phyloP scores from a whole-genome alignment of 1,284 basidiomycete genomes.

The Papiliotrema nemorosa region DNA sequence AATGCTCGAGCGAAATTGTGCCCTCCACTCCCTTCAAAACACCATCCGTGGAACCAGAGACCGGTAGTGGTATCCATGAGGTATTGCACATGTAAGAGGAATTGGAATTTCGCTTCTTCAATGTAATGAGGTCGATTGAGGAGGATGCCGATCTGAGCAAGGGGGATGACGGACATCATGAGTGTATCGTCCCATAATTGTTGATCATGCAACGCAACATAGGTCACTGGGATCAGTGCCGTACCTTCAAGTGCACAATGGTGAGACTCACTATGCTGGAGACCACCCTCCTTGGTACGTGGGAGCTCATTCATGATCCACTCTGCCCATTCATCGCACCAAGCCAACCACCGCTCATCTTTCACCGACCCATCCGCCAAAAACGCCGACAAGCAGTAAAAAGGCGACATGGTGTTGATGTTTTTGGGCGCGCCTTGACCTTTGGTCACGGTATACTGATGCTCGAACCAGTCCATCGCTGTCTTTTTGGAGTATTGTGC shows the following conservation, averaged over 20 bases:
- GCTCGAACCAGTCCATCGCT: slow-evolving; percentile 58
- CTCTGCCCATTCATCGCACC: slow-evolving; percentile 62
- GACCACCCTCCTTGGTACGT: slow-evolving; percentile 56
- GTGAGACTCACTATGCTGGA: slow-evolving; percentile 56
- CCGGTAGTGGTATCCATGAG: slow-evolving; percentile 39
- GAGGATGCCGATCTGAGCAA: slow-evolving; percentile 62
- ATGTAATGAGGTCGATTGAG: slow-evolving; percentile 58
- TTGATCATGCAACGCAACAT: slow-evolving; percentile 56
- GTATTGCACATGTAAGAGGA: slow-evolving; percentile 53
- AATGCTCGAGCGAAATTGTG: slow-evolving; percentile 56
- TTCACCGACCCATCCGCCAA: slow-evolving; percentile 27
- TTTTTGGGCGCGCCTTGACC: slow-evolving; percentile 60
- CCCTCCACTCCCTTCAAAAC: slow-evolving; percentile 21
- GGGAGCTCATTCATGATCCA: slow-evolving; percentile 64
- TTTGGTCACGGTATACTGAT: slow-evolving; percentile 53
- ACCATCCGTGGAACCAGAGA: slow-evolving; percentile 51
- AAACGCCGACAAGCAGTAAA: slow-evolving; percentile 60
- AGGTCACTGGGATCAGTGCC: slow-evolving; percentile 49
- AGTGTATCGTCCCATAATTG: slow-evolving; percentile 66
- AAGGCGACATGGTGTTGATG: slow-evolving; percentile 65
- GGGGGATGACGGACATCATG: slow-evolving; percentile 59
- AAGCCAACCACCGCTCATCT: slow-evolving; percentile 30
- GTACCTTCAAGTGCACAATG: not conserved
- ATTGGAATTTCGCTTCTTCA: slow-evolving; percentile 61
- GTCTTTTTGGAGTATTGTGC: slow-evolving; percentile 53